These are phyloP conservation scores for Podospora pseudocomata DNA, from an alignment of 495 filamentous ascomycete genomes.

Conservation along the genomic window DNA sequence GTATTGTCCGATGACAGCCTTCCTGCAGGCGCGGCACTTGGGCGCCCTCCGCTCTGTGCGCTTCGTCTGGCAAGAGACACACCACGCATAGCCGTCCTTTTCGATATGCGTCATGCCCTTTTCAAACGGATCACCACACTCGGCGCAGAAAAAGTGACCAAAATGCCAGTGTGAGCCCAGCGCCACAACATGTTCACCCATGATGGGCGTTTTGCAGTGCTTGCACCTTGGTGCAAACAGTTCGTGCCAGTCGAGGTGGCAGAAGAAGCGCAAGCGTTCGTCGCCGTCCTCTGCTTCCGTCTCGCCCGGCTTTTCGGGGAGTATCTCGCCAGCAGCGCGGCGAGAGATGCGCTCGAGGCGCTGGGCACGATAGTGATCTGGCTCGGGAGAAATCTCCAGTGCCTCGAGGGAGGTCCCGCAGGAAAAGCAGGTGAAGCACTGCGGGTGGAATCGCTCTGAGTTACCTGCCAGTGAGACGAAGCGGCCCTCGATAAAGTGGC, in stretches of 20 bases:
- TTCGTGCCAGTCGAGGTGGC: constrained; percentile 97
- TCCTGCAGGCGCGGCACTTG: constrained; percentile 81
- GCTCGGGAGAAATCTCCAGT: constrained; percentile 93
- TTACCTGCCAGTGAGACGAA: constrained; percentile 74
- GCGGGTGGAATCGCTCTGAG: constrained; percentile 77
- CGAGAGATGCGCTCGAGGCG: constrained; percentile 67
- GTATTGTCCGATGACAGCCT: constrained; percentile 80
- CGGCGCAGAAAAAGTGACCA: constrained; percentile 98
- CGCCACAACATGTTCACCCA: constrained; percentile 89
- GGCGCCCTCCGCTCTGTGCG: constrained; percentile 67
- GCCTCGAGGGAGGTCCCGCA: constrained; percentile 87
- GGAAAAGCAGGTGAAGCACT: constrained; percentile 86
- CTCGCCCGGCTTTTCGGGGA: constrained; percentile 52
- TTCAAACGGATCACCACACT: constrained; percentile 96
- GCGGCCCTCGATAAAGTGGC: constrained; percentile 78
- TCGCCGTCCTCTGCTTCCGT: constrained; percentile 67
- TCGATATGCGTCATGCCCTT: constrained; percentile 84
- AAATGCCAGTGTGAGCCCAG: constrained; percentile 94
- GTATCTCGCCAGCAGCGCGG: constrained; percentile 54
- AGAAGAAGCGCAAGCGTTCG: constrained; percentile 76
- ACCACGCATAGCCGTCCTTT: constrained; percentile 99
- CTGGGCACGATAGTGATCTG: constrained; percentile 61
- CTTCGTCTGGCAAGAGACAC: constrained; percentile 85
- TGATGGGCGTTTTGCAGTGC: constrained; percentile 97
- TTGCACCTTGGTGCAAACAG: constrained; percentile 89